Conservation (phyloP, 805 yeast genomes). For the Saccharomycopsis oosterbeekiorum region DNA sequence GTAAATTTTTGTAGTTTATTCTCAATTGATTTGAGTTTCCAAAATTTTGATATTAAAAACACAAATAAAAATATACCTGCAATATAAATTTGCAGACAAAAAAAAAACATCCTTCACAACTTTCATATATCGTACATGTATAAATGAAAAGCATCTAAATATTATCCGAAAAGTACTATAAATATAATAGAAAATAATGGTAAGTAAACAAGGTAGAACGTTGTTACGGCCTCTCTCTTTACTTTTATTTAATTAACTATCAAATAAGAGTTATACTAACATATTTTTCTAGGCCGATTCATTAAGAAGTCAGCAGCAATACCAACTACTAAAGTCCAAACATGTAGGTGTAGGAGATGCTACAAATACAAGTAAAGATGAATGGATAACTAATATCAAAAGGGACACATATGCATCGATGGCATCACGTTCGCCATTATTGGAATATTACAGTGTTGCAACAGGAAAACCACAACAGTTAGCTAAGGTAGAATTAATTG, state of each 20-base stretch:
- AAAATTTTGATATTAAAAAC: too few relatives aligned
- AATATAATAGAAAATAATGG: background rate
- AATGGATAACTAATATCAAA: constrained; percentile 59
- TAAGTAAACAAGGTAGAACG: background rate
- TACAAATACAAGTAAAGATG: constrained; percentile 49
- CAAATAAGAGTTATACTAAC: background rate
- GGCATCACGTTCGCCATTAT: constrained; percentile 46
- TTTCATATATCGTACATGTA: too few relatives aligned
- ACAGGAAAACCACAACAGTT: constrained; percentile 34
- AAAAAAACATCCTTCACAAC: too few relatives aligned
- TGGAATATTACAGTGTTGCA: constrained; percentile 46
- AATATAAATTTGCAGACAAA: too few relatives aligned
- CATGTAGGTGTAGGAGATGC: constrained; percentile 72
- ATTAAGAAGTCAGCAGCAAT: constrained; percentile 48
- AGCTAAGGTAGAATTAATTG: constrained; percentile 27
- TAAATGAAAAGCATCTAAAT: too few relatives aligned
- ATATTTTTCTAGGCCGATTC: constrained; percentile 44
- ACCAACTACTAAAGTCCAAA: constrained; percentile 45
- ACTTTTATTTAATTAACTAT: background rate
- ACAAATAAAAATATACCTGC: too few relatives aligned
- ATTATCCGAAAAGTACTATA: too few relatives aligned
- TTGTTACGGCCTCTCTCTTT: too few relatives aligned
- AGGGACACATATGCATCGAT: constrained; percentile 57
- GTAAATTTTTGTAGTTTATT: too few relatives aligned
- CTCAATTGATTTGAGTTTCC: too few relatives aligned